Conservation (phyloP, 1,284 basidiomycete species). For the Inonotus hispidus region DNA sequence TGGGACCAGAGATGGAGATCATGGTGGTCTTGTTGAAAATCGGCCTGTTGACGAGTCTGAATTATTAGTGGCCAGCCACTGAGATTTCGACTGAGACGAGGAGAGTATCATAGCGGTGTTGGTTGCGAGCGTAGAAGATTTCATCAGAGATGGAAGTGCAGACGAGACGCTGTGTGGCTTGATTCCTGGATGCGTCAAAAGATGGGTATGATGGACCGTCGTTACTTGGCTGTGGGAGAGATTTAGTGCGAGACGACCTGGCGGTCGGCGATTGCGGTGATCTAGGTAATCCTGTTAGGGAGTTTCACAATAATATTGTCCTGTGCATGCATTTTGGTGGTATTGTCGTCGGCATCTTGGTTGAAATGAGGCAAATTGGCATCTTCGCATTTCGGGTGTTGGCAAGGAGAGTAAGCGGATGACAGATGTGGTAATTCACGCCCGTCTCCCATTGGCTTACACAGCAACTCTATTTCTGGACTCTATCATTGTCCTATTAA, state of each 20-base stretch:
- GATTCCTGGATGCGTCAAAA: too few relatives aligned
- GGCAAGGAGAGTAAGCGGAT: not conserved
- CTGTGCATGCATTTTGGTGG: too few relatives aligned
- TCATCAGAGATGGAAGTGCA: constrained; percentile 1
- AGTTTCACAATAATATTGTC: too few relatives aligned
- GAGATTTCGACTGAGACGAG: not conserved
- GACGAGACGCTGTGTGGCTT: too few relatives aligned
- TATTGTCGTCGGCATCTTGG: too few relatives aligned
- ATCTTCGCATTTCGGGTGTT: not conserved
- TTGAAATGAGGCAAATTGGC: not conserved
- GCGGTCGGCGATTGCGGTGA: not conserved
- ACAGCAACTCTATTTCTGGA: not conserved
- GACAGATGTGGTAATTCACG: not conserved
- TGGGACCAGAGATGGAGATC: not conserved
- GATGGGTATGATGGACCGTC: too few relatives aligned
- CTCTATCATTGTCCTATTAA: not conserved
- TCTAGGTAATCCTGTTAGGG: not conserved
- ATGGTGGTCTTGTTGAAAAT: not conserved
- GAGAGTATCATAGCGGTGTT: not conserved
- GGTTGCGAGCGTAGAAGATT: constrained; percentile 5
- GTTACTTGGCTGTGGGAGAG: too few relatives aligned
- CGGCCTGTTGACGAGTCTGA: not conserved
- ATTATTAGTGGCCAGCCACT: not conserved
- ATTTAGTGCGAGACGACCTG: too few relatives aligned
- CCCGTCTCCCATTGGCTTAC: not conserved